These are phyloP conservation scores for Yamadazyma epiphylla DNA, from an alignment of 1,139 yeast species.

Conservation along the genomic window DNA sequence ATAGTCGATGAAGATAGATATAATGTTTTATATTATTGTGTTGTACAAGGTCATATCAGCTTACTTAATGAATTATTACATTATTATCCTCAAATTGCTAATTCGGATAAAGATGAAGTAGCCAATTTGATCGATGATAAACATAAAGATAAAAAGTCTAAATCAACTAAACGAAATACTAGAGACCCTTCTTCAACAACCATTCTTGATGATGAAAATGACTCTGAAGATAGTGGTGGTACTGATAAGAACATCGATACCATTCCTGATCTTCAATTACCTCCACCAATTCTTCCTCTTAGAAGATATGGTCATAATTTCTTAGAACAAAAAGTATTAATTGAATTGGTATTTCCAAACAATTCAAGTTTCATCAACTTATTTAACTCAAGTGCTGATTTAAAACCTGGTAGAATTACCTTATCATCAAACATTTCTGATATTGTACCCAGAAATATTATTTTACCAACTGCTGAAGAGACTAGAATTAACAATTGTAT, in stretches of 20 bases:
- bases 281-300: constrained; percentile 93
- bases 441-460: constrained; percentile 80
- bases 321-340: constrained; percentile 79
- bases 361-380: constrained; percentile 52
- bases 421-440: constrained; percentile 67
- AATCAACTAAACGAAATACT: constrained; percentile 2
- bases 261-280: constrained; percentile 86
- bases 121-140: constrained; percentile 1
- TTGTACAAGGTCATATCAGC: constrained; percentile 87
- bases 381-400: constrained; percentile 40
- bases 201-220: constrained; percentile 34
- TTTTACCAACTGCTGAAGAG: constrained; percentile 73
- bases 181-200: constrained; percentile 17
- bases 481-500: constrained; percentile 58
- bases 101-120: constrained; percentile 1
- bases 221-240: constrained; percentile 38
- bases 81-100: constrained; percentile 16
- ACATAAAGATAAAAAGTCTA: constrained; percentile 5
- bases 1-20: constrained; percentile 80
- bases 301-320: constrained; percentile 95
- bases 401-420: constrained; percentile 60
- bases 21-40: constrained; percentile 83
- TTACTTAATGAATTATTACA: constrained; percentile 65
- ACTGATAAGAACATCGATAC: constrained; percentile 47
- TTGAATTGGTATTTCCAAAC: constrained; percentile 67